Base-by-base conservation (phyloP, 2,329 filamentous ascomycete genomes). In the Pseudogymnoascus sp. region DNA sequence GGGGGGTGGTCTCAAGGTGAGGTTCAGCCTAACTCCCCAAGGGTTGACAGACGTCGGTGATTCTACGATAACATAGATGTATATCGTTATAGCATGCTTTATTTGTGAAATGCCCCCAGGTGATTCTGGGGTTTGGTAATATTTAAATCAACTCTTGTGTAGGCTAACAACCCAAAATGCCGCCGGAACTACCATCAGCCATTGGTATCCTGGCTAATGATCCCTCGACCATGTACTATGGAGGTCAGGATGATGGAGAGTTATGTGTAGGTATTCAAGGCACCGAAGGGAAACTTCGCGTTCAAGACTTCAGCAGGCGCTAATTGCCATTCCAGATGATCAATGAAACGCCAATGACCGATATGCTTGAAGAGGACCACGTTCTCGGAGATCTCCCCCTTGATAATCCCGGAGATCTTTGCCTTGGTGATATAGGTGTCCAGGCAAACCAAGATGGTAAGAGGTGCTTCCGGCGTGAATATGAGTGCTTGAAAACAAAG, bases 361-460 rank as follows among this genome's bases (percentile, higher is more conserved):
- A 69, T 60, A 79, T 82, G 75, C 71, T 82, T 62, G 76, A 81
- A 62, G 75, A 75, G 64, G 71, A 72, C 63, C 73, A 78, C 69
- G 71, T 80, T 60, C 75, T 76, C 49, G 69, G 72, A 64, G 71
- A 75, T 64, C 73, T 81, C 66, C 70, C 77, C 11, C 30, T 33
- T 33, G 30, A 79, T 82, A 75, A 73, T 68, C 62, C 69, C 81
- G 67, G 78, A 80, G 64, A 61, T 72, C 38, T 68, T 68, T 66
- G 73, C 74, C 25, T 66, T 67, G 59, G 64, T 68, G 42, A 58
- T 41, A 25, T 60, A 42, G 49, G 41, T 62, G 55, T 62, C 60
- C 25, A 66, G 65, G 65, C 60, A 63, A 64, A 66, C 66, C 14
- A 33, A 12, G 28, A 55, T 55, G 49, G 49, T 55, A 55, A 33